Evolutionary conservation across 2,329 filamentous ascomycete species (phyloP), one percentile per base, ranked within the genome.

Genomic region (Magnaporthiopsis poae): DNA sequence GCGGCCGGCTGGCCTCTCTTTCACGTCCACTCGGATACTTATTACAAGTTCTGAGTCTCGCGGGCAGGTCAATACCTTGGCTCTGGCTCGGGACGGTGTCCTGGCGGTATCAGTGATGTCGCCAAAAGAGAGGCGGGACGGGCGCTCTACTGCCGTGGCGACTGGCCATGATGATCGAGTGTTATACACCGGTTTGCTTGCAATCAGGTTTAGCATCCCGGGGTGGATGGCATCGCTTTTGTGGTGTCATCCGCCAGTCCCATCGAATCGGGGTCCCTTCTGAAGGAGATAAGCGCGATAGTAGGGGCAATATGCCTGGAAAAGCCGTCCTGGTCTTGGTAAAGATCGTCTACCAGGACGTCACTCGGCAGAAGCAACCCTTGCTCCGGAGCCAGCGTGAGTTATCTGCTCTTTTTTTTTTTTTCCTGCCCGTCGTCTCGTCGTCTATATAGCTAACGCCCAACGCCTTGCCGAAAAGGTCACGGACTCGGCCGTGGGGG

Each of bases 241-340:
- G 46, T 3, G 15, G 36, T 64, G 33, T 64, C 13, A 7, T 25
- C 62, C 59, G 66, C 62, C 66, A 61, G 66, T 66, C 25, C 67
- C 64, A 31, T 65, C 60, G 64, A 68, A 25, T 59, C 65, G 67
- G 67, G 67, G 67, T 61, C 65, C 65, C 65, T 68, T 68, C 67
- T 68, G 67, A 68, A 68, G 67, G 67, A 68, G 67, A 68, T 61
- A 68, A 68, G 67, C 67, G 65, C 62, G 67, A 68, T 68, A 68
- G 67, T 66, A 68, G 65, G 67, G 65, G 67, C 65, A 62, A 59
- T 62, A 66, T 66, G 65, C 65, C 65, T 31, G 52, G 61, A 29
- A 36, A 36, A 25, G 65, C 15, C 56, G 60, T 25, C 46, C 36
- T 62, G 35, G 60, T 56, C 27, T 31, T 36, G 60, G 29, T 7